Evolutionary conservation across 2,329 filamentous ascomycete genomes (phyloP), one percentile per base, ranked within the genome.

Genomic region (Lachnellula hyalina): DNA sequence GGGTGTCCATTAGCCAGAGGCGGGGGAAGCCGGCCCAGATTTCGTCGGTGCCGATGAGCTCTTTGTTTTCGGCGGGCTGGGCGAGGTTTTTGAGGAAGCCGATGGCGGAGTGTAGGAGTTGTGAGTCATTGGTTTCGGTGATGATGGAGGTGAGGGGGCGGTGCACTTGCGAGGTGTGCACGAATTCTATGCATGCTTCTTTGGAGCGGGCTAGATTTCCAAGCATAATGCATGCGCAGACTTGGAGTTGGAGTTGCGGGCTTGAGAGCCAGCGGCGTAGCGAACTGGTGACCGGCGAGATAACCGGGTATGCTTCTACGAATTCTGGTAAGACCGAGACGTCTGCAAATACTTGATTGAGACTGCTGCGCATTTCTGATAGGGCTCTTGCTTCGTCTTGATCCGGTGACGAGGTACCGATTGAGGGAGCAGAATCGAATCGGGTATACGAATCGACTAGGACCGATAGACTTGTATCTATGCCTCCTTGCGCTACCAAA

Each of bases 51-150:
- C 69, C 77, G 1, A 86, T 72, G 0, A 70, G 47, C 2, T 73
- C 58, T 65, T 84, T 85, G 69, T 86, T 86, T 25, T 68, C 65
- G 0, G 69, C 54, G 0, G 82, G 80, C 49, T 86, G 81, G 25
- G 83, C 80, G 8, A 86, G 77, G 65, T 86, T 86, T 68, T 84
- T 85, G 56, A 85, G 76, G 63, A 85, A 84, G 7, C 81, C 78
- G 17, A 86, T 72, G 2, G 74, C 71, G 1, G 81, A 75, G 63
- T 85, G 82, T 0, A 83, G 72, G 15, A 83, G 75, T 57, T 84
- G 80, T 0, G 75, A 67, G 57, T 79, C 74, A 7, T 52, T 66
- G 0, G 71, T 63, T 25, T 77, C 68, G 8, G 72, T 65, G 19
- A 85, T 69, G 41, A 81, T 63, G 15, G 65, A 53, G 47, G 77